phyloP scores from a whole-genome alignment of 495 filamentous ascomycete species.

The Hypoxylon rickii region DNA sequence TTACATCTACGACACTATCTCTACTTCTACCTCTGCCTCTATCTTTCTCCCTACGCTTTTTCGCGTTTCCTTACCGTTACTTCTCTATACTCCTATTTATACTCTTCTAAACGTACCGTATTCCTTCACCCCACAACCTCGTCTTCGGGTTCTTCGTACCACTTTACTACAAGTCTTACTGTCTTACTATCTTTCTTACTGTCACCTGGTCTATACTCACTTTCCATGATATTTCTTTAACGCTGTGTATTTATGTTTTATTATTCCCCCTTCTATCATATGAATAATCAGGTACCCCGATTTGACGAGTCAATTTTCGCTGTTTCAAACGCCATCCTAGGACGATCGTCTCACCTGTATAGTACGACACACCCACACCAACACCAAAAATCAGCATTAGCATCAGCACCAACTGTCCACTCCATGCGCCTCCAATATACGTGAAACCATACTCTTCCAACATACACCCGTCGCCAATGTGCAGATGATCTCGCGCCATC shows the following conservation, averaged over 20 bases:
- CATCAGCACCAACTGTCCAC: slow-evolving; percentile 15
- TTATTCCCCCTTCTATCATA: slow-evolving; percentile 4
- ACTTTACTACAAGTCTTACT: not conserved
- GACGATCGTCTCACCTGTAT: slow-evolving; percentile 17
- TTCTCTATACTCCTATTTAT: not conserved
- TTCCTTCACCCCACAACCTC: slow-evolving; percentile 15
- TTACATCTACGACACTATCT: slow-evolving; percentile 5
- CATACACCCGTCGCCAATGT: slow-evolving; percentile 10
- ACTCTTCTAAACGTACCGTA: too few relatives aligned
- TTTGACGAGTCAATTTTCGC: slow-evolving; percentile 9
- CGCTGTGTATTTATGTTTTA: slow-evolving; percentile 23
- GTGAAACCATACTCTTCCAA: slow-evolving; percentile 6
- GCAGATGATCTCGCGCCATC: slow-evolving; percentile 26
- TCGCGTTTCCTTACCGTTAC: too few relatives aligned
- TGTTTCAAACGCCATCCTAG: not conserved
- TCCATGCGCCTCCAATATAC: slow-evolving; percentile 21
- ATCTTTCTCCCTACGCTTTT: too few relatives aligned
- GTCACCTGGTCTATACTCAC: slow-evolving; percentile 1
- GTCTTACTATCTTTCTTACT: slow-evolving; percentile 8
- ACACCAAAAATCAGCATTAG: too few relatives aligned
- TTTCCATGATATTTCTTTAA: slow-evolving; percentile 1
- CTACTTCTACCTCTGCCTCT: not conserved
- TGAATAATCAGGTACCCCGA: slow-evolving; percentile 26
- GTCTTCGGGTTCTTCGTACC: not conserved
- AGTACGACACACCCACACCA: too few relatives aligned